phyloP scores from a whole-genome alignment of 2,329 filamentous ascomycete genomes.

The Didymella glomerata region DNA sequence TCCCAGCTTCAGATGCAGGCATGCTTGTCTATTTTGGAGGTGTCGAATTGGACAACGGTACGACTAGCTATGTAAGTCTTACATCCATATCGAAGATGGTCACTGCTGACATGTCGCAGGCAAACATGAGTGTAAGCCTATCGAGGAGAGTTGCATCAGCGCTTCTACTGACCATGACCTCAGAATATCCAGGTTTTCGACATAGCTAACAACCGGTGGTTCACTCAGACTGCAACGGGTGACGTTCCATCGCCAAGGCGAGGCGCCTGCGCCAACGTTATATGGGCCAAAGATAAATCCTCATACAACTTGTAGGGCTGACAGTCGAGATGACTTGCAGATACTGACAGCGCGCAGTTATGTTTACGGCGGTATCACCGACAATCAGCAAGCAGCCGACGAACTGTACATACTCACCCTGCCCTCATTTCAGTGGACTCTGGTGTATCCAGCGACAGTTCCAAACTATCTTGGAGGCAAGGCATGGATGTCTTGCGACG shows the following conservation, averaged over 20 bases:
- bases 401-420: conserved; percentile 68
- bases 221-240: conserved; percentile 64
- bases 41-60: conserved; percentile 40
- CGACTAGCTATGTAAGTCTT: conserved; percentile 16
- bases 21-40: conserved; percentile 69
- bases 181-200: conserved; percentile 63
- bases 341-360: conserved; percentile 55
- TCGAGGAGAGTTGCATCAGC: too few species aligned
- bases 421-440: conserved; percentile 69
- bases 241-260: conserved; percentile 61
- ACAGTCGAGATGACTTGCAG: conserved; percentile 28
- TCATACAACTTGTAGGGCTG: conserved; percentile 67
- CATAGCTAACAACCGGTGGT: conserved; percentile 65
- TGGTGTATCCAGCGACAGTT: conserved; percentile 50
- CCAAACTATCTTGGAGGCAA: conserved; percentile 45
- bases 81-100: neutral
- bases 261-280: conserved; percentile 66
- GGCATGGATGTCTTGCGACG: conserved; percentile 62
- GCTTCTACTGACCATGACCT: neutral
- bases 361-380: conserved; percentile 64
- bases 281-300: conserved; percentile 65
- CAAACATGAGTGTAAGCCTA: conserved; percentile 30
- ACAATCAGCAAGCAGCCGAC: conserved; percentile 62
- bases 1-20: conserved; percentile 65
- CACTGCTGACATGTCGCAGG: conserved; percentile 21